phyloP scores from a whole-genome alignment of 1,284 basidiomycete genomes.

The Apiotrichum akiyoshidainum region DNA sequence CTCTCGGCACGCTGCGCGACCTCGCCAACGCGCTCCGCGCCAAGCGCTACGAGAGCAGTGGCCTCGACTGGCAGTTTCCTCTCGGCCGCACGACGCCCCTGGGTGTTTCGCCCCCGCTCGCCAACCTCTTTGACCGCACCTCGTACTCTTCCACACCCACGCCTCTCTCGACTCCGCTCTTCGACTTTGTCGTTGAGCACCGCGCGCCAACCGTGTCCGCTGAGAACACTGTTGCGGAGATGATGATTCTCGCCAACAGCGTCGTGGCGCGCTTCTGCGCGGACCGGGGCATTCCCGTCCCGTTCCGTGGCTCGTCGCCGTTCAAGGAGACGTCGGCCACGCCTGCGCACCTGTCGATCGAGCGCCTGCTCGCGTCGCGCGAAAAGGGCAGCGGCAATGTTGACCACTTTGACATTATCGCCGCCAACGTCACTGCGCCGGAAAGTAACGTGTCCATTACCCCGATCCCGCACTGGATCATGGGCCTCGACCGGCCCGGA shows the following conservation, averaged over 20 bases:
- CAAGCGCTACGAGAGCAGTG: slow-evolving; percentile 29
- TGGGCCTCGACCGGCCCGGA: slow-evolving; percentile 58
- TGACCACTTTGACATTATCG: not conserved
- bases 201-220: not conserved
- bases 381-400: slow-evolving; percentile 1
- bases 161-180: not conserved
- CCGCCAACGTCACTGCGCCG: slow-evolving; percentile 1
- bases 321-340: slow-evolving; percentile 34
- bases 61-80: slow-evolving; percentile 33
- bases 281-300: slow-evolving; percentile 62
- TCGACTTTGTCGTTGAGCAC: not conserved
- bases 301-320: slow-evolving; percentile 60
- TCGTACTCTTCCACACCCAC: slow-evolving; percentile 30
- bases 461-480: slow-evolving; percentile 58
- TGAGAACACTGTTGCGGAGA: slow-evolving; percentile 64
- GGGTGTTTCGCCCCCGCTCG: not conserved
- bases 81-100: not conserved
- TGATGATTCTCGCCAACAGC: slow-evolving; percentile 78
- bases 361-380: slow-evolving; percentile 12
- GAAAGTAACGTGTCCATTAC: not conserved
- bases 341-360: slow-evolving; percentile 1
- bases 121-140: slow-evolving; percentile 21
- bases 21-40: slow-evolving; percentile 40
- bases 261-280: slow-evolving; percentile 69
- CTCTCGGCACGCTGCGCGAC: slow-evolving; percentile 52